Percentiles rank a stretch among this genome's conserved stretches.
Conservation (phyloP, 768 basidiomycete species). For the Termitomyces sp. region DNA sequence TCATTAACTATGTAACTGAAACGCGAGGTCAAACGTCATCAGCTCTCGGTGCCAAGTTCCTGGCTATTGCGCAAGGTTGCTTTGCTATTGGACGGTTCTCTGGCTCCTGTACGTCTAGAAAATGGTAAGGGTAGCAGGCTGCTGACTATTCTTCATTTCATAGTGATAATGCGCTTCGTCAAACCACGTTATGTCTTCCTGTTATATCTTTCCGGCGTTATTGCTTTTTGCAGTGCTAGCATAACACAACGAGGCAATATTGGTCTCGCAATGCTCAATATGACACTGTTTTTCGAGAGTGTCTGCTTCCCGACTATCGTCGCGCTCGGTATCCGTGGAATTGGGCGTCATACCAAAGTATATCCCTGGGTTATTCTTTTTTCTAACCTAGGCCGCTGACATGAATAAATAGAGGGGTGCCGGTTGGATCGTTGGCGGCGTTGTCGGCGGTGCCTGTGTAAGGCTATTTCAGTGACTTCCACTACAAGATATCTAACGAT, state of each 20-base stretch:
- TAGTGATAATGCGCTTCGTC: slow-evolving; percentile 23
- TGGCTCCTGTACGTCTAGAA: slow-evolving; percentile 19
- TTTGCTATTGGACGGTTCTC: slow-evolving; percentile 26
- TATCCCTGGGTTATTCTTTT: not conserved
- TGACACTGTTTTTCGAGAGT: slow-evolving; percentile 29
- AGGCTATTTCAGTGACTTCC: not conserved
- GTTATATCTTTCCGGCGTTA: slow-evolving; percentile 20
- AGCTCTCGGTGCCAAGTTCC: slow-evolving; percentile 23
- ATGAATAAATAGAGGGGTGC: slow-evolving; percentile 17
- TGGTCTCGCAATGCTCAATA: slow-evolving; percentile 24
- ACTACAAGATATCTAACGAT: not conserved
- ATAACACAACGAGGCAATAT: slow-evolving; percentile 24
- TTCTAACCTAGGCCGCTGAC: not conserved
- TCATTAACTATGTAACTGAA: slow-evolving; percentile 28
- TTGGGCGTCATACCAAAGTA: slow-evolving; percentile 26
- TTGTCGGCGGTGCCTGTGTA: slow-evolving; percentile 27
- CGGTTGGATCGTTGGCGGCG: slow-evolving; percentile 26
- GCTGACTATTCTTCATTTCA: not conserved
- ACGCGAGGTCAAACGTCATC: slow-evolving; percentile 17
- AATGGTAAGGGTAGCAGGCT: not conserved
- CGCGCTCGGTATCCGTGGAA: slow-evolving; percentile 24
- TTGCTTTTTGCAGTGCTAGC: slow-evolving; percentile 22
- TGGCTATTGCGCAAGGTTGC: slow-evolving; percentile 26
- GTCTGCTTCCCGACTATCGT: slow-evolving; percentile 31
- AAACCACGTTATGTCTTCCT: slow-evolving; percentile 24